Base-by-base conservation (phyloP, 2,329 filamentous ascomycete species). In the Xylaria hypoxylon region DNA sequence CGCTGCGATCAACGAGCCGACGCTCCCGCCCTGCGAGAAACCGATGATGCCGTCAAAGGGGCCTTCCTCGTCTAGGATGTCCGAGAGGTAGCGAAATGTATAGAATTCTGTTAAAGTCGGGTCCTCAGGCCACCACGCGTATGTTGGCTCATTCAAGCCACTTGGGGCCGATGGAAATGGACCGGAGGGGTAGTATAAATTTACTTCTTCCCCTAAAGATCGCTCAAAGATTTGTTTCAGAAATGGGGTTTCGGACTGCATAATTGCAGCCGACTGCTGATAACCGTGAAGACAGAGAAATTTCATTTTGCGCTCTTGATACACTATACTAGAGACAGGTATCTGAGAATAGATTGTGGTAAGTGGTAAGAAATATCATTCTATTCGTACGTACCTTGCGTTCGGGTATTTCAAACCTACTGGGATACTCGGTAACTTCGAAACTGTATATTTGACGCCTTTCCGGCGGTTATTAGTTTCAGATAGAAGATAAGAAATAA, bases 11-110 rank as follows among this genome's bases (percentile, higher is more conserved):
- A 68, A 35, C 44, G 65, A 57, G n/a, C 62, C 65, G 33, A 68
- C 65, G 28, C 65, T 68, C 45, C 61, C 65, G n/a, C 65, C 65
- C n/a, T 68, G 65, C 6, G 65, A 68, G 45, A 68, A 68, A 38
- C 65, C 65, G 28, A 68, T 51, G 52, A 68, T 61, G 38, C 65
- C 65, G 28, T 65, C 61, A 31, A 68, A 68, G 22, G 65, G 65
- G 6, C 65, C 65, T 48, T 68, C 61, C 22, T 61, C 42, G 44
- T 68, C 65, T 11, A 68, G 38, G 35, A 65, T 65, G 11, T 61
- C 40, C 15, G 65, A 68, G 33, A 68, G 51, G 22, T 68, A 68
- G 28, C 51, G 52, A n/a, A 68, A 68, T 26, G 65, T 68, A 24
- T 64, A 33, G 26, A 68, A 45, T 5, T 68, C 50, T 7, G 44